Evolutionary conservation across 768 basidiomycete species (phyloP), one percentile per base, ranked within the genome.

Genomic region (Fibroporia radiculosa): DNA sequence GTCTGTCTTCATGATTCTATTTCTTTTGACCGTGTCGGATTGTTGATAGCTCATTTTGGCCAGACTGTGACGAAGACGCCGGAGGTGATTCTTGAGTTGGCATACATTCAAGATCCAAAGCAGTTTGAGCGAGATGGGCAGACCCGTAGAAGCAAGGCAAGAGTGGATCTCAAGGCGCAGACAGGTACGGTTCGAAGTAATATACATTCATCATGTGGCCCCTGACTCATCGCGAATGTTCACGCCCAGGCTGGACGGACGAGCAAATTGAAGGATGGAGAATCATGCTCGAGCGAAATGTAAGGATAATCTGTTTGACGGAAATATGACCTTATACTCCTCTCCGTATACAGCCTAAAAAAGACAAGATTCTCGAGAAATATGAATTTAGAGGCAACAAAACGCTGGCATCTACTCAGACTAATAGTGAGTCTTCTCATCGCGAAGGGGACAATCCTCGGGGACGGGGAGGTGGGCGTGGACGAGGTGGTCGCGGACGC

Each of bases 261-360:
- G 84, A 84, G 53, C 92, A 95, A 57, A 80, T 96, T 22, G 92
- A 96, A 62, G 93, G 92, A 0, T 96, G 92, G 92, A 75, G 66
- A 45, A 80, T 87, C 44, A 90, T 95, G 84, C 62, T 96, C 47
- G 93, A 97, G 46, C 68, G 84, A 53, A 83, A 93, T 56, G 93
- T 95, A 56, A 49, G 85, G 69, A 1, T 19, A 50, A 1, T 44
- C 43, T 26, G 6, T 24, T 35, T n/a, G n/a, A 23, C 22, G 19
- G 34, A 8, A 35, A 19, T 10, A 8, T 18, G 34, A 7, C 37
- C 27, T 48, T 34, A 25, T 45, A n/a, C 22, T 26, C 31, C 22
- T 34, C 25, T 14, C 6, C 23, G 42, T 23, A 40, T 38, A 3
- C 56, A 86, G 80, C 84, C 84, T 2, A 77, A 75, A 52, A 86